Evolutionary conservation across 2,329 filamentous ascomycete species (phyloP), one percentile per base, ranked within the genome.

Genomic region (Nannizzia gypsea): DNA sequence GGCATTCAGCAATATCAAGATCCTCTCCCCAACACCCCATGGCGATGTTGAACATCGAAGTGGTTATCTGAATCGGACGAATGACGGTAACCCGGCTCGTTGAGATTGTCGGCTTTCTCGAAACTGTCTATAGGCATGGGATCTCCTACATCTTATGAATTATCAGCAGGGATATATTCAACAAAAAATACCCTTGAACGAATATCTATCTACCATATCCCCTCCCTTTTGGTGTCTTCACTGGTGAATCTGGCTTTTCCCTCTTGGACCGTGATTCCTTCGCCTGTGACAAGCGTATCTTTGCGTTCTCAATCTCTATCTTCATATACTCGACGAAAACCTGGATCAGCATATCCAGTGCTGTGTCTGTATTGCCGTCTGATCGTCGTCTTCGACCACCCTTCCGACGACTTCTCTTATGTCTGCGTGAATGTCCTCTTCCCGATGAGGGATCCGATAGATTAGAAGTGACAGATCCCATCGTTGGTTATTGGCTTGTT

Each of bases 301-400:
- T 60, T 15, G 48, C 58, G 26, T 52, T 58, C 4, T 60, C 61
- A 3, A 58, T 58, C 34, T 62, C 58, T 1, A 59, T 46, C 31
- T 60, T 58, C 13, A 60, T 20, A 11, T 58, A 38, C 11, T 58
- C 61, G 2, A 26, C 38, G 17, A 36, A 44, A 15, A 56, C 52
- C 11, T 31, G 13, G 11, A 58, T n/a, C 34, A 62, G 38, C 6
- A 31, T 34, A 34, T 60, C 28, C 6, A 62, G 20, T 13, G 50
- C 6, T 15, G 38, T 17, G 52, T 28, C 26, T 34, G 50, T 15
- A 22, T 8, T 38, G 24, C 24, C 6, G 24, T 17, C 36, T 13
- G 34, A 26, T 17, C 15, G 56, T 15, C 34, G 56, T 57, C 34
- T 6, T 15, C 52, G 28, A 6, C 15, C 26, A 3, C 52, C 2